Evolutionary conservation across 2,329 filamentous ascomycete species (phyloP).

Genomic region (Arthrocladium fulminans): DNA sequence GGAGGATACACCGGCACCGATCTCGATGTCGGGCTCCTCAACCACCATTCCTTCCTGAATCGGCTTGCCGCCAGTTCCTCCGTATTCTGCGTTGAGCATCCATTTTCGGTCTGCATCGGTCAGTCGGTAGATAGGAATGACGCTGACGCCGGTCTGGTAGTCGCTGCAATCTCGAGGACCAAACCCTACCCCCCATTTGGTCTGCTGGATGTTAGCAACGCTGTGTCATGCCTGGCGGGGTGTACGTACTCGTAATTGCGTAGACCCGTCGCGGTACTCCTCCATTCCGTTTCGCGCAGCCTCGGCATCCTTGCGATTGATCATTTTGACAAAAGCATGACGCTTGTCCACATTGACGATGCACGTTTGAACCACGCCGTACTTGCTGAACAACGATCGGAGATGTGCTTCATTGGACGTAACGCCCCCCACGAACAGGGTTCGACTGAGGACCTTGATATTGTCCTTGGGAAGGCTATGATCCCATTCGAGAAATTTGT

Average conservation of each 20-base stretch:
- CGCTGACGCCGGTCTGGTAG: slow-evolving; percentile 81
- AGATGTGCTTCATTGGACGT: slow-evolving; percentile 78
- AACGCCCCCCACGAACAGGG: slow-evolving; percentile 92
- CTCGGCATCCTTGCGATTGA: slow-evolving; percentile 76
- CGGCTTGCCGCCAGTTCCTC: slow-evolving; percentile 74
- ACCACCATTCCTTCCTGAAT: slow-evolving; percentile 80
- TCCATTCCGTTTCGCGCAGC: slow-evolving; percentile 82
- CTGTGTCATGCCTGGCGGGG: slow-evolving; percentile 1
- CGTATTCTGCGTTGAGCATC: slow-evolving; percentile 89
- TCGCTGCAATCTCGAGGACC: slow-evolving; percentile 95
- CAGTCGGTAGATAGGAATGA: slow-evolving; percentile 85
- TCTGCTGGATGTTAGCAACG: slow-evolving; percentile 45
- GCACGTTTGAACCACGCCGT: slow-evolving; percentile 86
- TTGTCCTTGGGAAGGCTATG: slow-evolving; percentile 60
- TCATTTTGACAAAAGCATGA: slow-evolving; percentile 98
- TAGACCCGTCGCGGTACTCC: slow-evolving; percentile 60
- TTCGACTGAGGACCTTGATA: slow-evolving; percentile 91
- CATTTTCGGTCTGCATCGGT: slow-evolving; percentile 96
- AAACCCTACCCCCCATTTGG: slow-evolving; percentile 95
- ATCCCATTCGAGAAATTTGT: slow-evolving; percentile 77
- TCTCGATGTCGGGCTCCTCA: slow-evolving; percentile 97
- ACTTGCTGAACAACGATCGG: slow-evolving; percentile 68
- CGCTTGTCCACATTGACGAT: slow-evolving; percentile 98
- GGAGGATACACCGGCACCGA: slow-evolving; percentile 90
- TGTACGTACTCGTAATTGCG: slow-evolving; percentile 59